Evolutionary conservation across 208 protist species (phyloP), one percentile per base, ranked within the genome.

Genomic region (Trypanosoma rangeli): DNA sequence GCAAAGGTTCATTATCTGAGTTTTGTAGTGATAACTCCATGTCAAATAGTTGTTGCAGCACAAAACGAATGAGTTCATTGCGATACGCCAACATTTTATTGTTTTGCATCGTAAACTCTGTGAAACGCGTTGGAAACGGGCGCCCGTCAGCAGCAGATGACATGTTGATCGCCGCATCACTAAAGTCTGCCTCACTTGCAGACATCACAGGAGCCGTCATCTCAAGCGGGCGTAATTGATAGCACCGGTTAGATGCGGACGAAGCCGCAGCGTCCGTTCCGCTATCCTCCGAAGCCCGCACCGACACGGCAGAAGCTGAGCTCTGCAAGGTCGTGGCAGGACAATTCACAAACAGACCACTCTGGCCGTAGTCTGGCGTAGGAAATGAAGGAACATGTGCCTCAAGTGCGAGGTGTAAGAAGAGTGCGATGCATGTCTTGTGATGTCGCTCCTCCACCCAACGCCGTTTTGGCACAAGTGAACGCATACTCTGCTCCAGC

Each of bases 401-500:
- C 63, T 94, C 86, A 16, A 94, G 71, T 49, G 89, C 89, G 12
- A 94, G 48, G 59, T 91, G 82, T n/a, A 94, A 74, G 31, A 94
- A 76, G 20, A 91, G 71, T 20, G 81, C 80, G 9, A 85, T 90
- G 60, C 78, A 89, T 16, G 85, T 80, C 9, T 83, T 78, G 75
- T 94, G 89, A 42, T 92, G 86, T 13, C 80, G 80, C 31, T 68
- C 64, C 49, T 91, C 79, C 5, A 68, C 74, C 86, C 89, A 94
- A 5, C 86, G 76, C 44, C 78, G 79, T 39, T 80, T 77, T 29
- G 89, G 89, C 70, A 92, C 74, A 15, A 91, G 79, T n/a, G 75
- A 76, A 1, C 68, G 68, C 33, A 91, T 78, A 58, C 79, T 91
- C 59, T 81, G 68, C 54, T 86, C 75, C 22, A 94, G 68, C 57